Conservation (phyloP, 768 basidiomycete species). For the Naganishia vishniacii region DNA sequence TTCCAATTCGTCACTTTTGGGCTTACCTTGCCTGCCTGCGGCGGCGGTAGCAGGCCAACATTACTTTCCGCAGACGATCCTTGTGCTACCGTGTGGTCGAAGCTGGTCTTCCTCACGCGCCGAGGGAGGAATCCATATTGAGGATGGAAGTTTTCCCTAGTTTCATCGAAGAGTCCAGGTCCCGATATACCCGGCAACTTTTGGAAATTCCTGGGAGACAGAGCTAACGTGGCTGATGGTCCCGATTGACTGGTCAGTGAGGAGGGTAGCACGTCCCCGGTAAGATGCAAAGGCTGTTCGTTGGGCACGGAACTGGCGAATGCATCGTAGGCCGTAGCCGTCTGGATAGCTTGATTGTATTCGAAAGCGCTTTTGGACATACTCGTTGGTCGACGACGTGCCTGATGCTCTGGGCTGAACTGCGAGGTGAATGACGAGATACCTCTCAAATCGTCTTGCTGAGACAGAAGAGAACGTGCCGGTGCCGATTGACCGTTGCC, state of each 20-base stretch:
- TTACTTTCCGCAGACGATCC: conserved; percentile 45
- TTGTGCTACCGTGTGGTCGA: conserved; percentile 79
- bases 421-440: conserved; percentile 10
- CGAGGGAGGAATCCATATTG: conserved; percentile 60
- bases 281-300: conserved; percentile 22
- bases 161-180: conserved; percentile 41
- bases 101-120: conserved; percentile 87
- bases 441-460: conserved; percentile 4
- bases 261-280: conserved; percentile 11
- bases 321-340: conserved; percentile 37
- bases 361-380: conserved; percentile 27
- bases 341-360: conserved; percentile 36
- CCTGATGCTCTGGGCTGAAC: conserved; percentile 12
- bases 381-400: neutral
- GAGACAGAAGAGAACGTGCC: neutral
- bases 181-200: conserved; percentile 44
- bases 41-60: conserved; percentile 29
- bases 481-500: neutral
- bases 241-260: conserved; percentile 25
- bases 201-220: conserved; percentile 8
- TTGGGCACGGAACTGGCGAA: conserved; percentile 35
- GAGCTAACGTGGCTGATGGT: conserved; percentile 10
- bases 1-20: conserved; percentile 54
- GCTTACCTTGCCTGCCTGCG: conserved; percentile 24
- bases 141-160: conserved; percentile 47